These are phyloP conservation scores for Anacardium occidentale DNA, from an alignment of 345 rosid genomes.

Conservation along the genomic window DNA sequence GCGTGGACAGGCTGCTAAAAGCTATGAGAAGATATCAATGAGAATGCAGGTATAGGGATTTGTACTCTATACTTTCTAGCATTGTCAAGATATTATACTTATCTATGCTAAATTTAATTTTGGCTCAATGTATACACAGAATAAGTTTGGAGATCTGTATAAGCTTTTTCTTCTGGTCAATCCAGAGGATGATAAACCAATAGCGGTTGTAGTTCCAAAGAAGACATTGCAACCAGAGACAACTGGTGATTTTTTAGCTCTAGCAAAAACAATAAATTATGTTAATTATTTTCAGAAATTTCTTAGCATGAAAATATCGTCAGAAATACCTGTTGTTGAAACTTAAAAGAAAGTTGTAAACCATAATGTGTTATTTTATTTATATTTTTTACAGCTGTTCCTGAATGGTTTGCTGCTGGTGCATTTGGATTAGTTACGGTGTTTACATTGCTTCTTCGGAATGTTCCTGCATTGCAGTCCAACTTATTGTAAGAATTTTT, in stretches of 20 bases:
- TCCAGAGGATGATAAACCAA: slow-evolving; percentile 96
- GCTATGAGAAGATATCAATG: slow-evolving; percentile 72
- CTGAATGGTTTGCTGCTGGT: slow-evolving; percentile 97
- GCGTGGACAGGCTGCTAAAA: slow-evolving; percentile 76
- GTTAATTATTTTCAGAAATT: slow-evolving; percentile 10
- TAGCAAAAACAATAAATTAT: background rate
- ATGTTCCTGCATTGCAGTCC: slow-evolving; percentile 84
- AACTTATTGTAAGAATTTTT: slow-evolving; percentile 65
- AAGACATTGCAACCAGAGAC: slow-evolving; percentile 76
- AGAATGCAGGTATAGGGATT: slow-evolving; percentile 60
- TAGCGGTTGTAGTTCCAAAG: slow-evolving; percentile 91
- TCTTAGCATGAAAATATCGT: slow-evolving; percentile 1
- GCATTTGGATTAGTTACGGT: slow-evolving; percentile 83
- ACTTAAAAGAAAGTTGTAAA: background rate
- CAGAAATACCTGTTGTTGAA: background rate
- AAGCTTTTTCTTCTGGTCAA: slow-evolving; percentile 80
- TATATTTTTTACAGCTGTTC: slow-evolving; percentile 63
- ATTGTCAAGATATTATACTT: slow-evolving; percentile 12
- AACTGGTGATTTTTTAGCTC: slow-evolving; percentile 47
- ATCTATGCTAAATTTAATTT: slow-evolving; percentile 9
- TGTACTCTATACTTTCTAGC: slow-evolving; percentile 3
- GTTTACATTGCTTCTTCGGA: slow-evolving; percentile 81
- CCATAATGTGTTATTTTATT: background rate
- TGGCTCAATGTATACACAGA: slow-evolving; percentile 43
- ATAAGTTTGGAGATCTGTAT: slow-evolving; percentile 74